Evolutionary conservation across 805 yeast species (phyloP), one percentile per base, ranked within the genome.

Genomic region (Ogataea pini): DNA sequence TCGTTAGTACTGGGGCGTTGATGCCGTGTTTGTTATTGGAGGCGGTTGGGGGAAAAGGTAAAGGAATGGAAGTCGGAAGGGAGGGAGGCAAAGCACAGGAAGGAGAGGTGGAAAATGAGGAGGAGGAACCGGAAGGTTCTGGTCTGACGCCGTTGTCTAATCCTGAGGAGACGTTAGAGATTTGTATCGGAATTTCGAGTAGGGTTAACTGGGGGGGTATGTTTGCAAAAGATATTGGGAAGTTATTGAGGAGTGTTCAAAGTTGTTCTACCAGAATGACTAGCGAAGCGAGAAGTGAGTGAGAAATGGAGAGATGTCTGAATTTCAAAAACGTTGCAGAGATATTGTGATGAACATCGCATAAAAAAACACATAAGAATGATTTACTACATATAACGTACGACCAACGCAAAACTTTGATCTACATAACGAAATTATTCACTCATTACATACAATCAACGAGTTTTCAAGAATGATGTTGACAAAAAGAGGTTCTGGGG

Each of bases 1-100:
- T 41, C 19, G 13, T 46, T 13, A 46, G 24, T 24, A 17, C 42
- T 2, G 43, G 42, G 6, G 41, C 43, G 2, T 17, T 46, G 18
- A 46, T 40, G 7, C 49, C 49, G 16, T 46, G 49, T 24, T 19
- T 46, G 13, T 38, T 27, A 24, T 13, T 9, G 14, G 24, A 40
- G 19, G 16, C 25, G 3, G 22, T 29, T 16, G 29, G 13, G 16
- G 18, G 14, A 3, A n/a, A 14, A 13, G 36, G 12, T 5, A 22
- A 8, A 6, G 25, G 25, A 6, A 22, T 22, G 25, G 25, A 22
- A 22, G 25, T 22, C 7, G 8, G 8, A 22, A 22, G 25, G 5
- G 25, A 22, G 8, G 29, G 24, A 4, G n/a, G n/a, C n/a, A n/a
- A n/a, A n/a, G n/a, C n/a, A n/a, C n/a, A n/a, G n/a, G n/a, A n/a